Base-by-base conservation (phyloP, 2,329 filamentous ascomycete species). In the Xylogone sp. region DNA sequence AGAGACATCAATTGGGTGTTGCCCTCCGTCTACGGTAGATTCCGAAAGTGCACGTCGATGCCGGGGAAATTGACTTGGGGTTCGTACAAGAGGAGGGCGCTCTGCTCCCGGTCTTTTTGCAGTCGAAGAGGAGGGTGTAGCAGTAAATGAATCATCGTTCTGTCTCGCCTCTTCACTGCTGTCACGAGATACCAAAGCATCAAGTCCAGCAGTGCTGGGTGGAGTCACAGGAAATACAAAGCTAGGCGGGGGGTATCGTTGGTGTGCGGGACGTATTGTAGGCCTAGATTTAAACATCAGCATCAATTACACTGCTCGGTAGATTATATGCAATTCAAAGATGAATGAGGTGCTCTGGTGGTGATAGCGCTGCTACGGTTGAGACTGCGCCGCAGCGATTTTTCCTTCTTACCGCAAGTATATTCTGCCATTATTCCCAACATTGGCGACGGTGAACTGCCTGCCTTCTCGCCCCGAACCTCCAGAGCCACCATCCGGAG, bases 391-490 rank as follows among this genome's bases (percentile, higher is more conserved):
- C 47, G 45, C 54, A 50, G 49, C 48, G 48, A 54, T 5, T 27
- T 5, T 5, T 27, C 6, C 43, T 50, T 55, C 80, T 65, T 82
- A 92, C 87, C 87, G 88, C 59, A 93, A 68, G 69, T 90, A 93
- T 68, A 93, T 89, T 65, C 85, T 84, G 39, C 88, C 88, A 69
- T 91, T 90, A 65, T 90, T 88, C 21, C 88, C 88, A 53, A 93
- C 88, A 68, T 91, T 92, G 47, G 86, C 83, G 50, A 93, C 88
- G 2, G 87, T 84, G 66, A 93, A 92, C 62, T 66, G 64, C 42
- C 65, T 56, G 16, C 65, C 65, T 59, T 65, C 65, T 53, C 64
- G 56, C 29, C 81, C 78, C 50, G 75, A 27, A 10, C 24, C 10
- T 27, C 24, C 80, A 45, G 83, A 81, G 52, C 76, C 71, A 53